Percentiles rank a stretch among this genome's conserved stretches.
These are phyloP conservation scores for Crotalaria pallida DNA, from an alignment of 306 rosid genomes.

Conservation along the genomic window DNA sequence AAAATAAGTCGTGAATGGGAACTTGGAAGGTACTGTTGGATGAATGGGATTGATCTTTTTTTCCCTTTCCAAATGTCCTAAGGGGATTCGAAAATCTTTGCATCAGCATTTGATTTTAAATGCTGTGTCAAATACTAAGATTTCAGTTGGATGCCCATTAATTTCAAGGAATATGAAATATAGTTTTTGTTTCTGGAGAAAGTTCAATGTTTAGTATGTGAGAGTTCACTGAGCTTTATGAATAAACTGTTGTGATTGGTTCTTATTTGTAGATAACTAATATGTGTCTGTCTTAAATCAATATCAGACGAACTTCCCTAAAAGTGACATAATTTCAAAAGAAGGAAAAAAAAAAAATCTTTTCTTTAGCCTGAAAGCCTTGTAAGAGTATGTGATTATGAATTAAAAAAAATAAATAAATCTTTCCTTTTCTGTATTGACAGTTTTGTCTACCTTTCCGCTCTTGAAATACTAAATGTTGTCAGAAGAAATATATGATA, in stretches of 20 bases:
- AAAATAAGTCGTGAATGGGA: neutral
- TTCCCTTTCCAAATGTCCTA: neutral
- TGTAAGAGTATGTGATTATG: neutral
- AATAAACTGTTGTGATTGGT: neutral
- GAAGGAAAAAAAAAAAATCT: neutral
- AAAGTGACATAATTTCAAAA: neutral
- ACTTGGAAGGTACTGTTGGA: neutral
- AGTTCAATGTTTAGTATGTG: neutral
- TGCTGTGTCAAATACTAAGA: neutral
- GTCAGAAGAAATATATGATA: neutral
- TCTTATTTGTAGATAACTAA: neutral
- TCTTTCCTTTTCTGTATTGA: neutral
- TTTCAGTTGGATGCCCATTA: slow-evolving; percentile 2
- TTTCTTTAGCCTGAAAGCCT: neutral
- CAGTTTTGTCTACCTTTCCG: slow-evolving; percentile 7
- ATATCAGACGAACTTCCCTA: neutral
- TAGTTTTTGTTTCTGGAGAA: neutral
- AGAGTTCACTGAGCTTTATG: slow-evolving; percentile 4
- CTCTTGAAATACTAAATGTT: neutral
- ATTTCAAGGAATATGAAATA: neutral
- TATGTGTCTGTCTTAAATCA: neutral
- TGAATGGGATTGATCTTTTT: neutral
- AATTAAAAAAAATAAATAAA: slow-evolving; percentile 7
- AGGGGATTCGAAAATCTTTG: neutral
- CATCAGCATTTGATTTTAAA: neutral